A percentile compares a stretch with the other conserved stretches of the same genome.
Conservation (phyloP, 805 yeast genomes). For the Isabelozyma heimii region DNA sequence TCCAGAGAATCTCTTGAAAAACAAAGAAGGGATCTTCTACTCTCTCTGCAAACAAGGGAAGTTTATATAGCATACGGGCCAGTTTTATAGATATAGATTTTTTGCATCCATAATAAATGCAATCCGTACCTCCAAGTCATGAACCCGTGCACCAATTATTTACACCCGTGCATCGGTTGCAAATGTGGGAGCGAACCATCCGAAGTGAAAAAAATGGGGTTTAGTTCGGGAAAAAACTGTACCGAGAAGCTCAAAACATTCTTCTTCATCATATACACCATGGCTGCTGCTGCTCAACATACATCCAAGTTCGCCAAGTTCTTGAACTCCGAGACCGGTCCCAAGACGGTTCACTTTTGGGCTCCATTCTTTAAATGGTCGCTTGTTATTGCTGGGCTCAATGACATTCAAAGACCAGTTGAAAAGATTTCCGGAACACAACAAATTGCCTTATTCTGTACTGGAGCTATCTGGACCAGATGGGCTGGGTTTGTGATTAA, state of each 20-base stretch:
- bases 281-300: constrained; percentile 28
- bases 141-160: background rate
- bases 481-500: constrained; percentile 89
- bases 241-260: background rate
- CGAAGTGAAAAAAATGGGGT: background rate
- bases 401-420: constrained; percentile 85
- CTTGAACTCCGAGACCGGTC: constrained; percentile 88
- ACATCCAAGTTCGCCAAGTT: constrained; percentile 66
- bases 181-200: background rate
- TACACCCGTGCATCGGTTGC: background rate
- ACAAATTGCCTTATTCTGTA: constrained; percentile 79
- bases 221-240: background rate
- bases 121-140: background rate
- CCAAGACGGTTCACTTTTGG: constrained; percentile 98
- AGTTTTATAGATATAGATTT: background rate
- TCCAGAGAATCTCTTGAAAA: constrained; percentile 50
- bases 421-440: constrained; percentile 89
- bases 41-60: constrained; percentile 47
- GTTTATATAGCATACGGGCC: constrained; percentile 9
- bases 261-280: constrained; percentile 3
- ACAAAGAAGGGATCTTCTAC: constrained; percentile 48
- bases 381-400: constrained; percentile 86
- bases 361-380: constrained; percentile 72
- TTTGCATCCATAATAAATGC: background rate
- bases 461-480: constrained; percentile 96